Base-by-base conservation (phyloP, 345 rosid species). In the Orychophragmus violaceus region DNA sequence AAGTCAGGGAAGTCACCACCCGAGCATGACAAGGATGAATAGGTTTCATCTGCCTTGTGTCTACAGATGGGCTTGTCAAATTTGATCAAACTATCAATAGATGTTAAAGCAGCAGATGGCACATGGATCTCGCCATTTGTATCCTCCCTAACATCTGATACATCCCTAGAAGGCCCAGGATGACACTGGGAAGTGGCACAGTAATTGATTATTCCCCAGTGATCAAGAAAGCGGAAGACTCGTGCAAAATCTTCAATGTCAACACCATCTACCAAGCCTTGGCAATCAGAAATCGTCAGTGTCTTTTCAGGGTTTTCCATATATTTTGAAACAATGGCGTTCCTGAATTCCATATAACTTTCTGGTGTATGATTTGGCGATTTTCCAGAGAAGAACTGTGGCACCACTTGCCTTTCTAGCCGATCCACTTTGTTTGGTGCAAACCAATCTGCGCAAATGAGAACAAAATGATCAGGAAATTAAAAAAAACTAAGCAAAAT, bases 191-290 rank as follows among this genome's bases (percentile, higher is more conserved):
- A 46, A 62, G 77, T 79, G 30, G 89, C 88, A 85, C 89, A 88
- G 73, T 90, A 94, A 79, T 94, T 94, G 70, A 90, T 87, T 48
- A 94, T 87, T 65, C 99, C 99, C 99, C 99, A 94, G 45, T 94
- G 97, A 78, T 94, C 90, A 77, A 94, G 97, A 80, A 94, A 94
- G 73, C 96, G 81, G 62, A 88, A 79, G 62, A 94, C 92, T 50
- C 97, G 83, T 21, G 83, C 74, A 69, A 85, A 72, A 78, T 87
- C 96, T 72, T 94, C 99, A 74, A 25, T 12, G 24, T 75, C 84
- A 50, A 87, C 58, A 70, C 87, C 86, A 78, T 49, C 75, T 52
- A 84, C 74, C 76, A 82, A 69, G 51, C 84, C 93, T 60, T 80
- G 84, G 78, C 85, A 88, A 74, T 94, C 95, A 70, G 86, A 79